phyloP scores from a whole-genome alignment of 345 rosid genomes.

The Brassica rapa region DNA sequence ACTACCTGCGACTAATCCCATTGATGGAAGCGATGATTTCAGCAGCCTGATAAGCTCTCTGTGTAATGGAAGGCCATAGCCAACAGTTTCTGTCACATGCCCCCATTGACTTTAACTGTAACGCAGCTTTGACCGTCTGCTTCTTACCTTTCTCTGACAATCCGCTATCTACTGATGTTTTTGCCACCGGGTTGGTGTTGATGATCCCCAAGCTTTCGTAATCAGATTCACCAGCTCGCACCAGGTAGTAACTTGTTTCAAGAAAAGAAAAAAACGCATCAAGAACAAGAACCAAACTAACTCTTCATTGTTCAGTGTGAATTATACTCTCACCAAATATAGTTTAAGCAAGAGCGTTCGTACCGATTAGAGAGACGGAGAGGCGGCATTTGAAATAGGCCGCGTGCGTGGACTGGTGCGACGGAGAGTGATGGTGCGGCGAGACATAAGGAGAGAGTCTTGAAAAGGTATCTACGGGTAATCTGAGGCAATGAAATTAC shows the following conservation, averaged over 20 bases:
- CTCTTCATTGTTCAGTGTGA: slow-evolving; percentile 1
- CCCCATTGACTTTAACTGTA: slow-evolving; percentile 63
- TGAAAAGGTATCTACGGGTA: slow-evolving; percentile 52
- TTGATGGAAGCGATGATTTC: slow-evolving; percentile 81
- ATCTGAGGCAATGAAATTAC: slow-evolving; percentile 29
- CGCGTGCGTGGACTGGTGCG: slow-evolving; percentile 51
- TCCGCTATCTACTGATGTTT: slow-evolving; percentile 87
- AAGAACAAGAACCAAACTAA: slow-evolving; percentile 1
- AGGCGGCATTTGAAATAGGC: slow-evolving; percentile 81
- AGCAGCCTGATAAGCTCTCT: slow-evolving; percentile 93
- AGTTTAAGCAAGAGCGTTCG: not conserved
- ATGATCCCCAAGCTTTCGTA: slow-evolving; percentile 76
- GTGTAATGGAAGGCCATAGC: slow-evolving; percentile 98
- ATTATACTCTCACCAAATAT: not conserved
- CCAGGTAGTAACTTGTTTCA: slow-evolving; percentile 67
- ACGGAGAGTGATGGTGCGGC: slow-evolving; percentile 42
- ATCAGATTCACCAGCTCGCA: slow-evolving; percentile 92
- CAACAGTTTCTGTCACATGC: slow-evolving; percentile 85
- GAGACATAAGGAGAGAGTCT: slow-evolving; percentile 48
- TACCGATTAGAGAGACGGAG: slow-evolving; percentile 60
- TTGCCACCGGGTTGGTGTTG: slow-evolving; percentile 85
- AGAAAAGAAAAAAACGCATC: slow-evolving; percentile 25
- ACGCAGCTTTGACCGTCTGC: slow-evolving; percentile 70
- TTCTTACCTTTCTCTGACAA: slow-evolving; percentile 86
- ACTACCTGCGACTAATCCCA: slow-evolving; percentile 68